Percentiles rank a stretch among this genome's conserved stretches.
phyloP scores from a whole-genome alignment of 1,284 basidiomycete genomes.

The Pseudozyma sp. region DNA sequence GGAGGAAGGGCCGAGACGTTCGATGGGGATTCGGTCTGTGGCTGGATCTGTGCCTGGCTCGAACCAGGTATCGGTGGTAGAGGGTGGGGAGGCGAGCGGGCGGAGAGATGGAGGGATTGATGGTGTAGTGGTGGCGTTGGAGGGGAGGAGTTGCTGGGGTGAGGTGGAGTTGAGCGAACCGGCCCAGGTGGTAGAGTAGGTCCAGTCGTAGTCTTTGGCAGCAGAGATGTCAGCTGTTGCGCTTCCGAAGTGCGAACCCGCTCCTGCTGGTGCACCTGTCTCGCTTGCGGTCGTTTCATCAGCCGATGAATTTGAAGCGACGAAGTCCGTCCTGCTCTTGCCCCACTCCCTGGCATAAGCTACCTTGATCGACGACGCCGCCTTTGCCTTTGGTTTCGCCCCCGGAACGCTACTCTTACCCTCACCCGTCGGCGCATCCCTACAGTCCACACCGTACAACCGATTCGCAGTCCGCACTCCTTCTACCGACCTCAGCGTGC shows the following conservation, averaged over 20 bases:
- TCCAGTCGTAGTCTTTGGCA: constrained; percentile 85
- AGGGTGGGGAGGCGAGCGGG: not conserved
- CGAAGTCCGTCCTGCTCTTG: constrained; percentile 77
- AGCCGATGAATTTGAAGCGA: not conserved
- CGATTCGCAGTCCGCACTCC: constrained; percentile 71
- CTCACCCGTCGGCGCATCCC: constrained; percentile 10
- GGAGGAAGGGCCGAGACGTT: constrained; percentile 55
- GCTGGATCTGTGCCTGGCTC: constrained; percentile 52
- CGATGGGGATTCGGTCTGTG: constrained; percentile 63
- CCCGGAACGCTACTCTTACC: constrained; percentile 13
- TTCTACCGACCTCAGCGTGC: constrained; percentile 79
- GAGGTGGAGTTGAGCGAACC: constrained; percentile 72
- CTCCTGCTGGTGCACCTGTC: not conserved
- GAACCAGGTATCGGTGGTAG: constrained; percentile 21
- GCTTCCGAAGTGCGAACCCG: constrained; percentile 46
- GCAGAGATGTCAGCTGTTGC: constrained; percentile 46
- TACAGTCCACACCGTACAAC: constrained; percentile 75
- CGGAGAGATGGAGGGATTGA: not conserved
- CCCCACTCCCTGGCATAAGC: constrained; percentile 94
- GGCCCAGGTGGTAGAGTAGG: constrained; percentile 88
- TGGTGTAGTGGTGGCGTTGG: not conserved
- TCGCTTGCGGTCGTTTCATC: not conserved
- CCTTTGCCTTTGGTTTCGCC: constrained; percentile 45
- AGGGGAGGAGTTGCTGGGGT: constrained; percentile 21
- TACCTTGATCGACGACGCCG: constrained; percentile 80